Evolutionary conservation across 495 filamentous ascomycete species (phyloP), one percentile per base, ranked within the genome.

Genomic region (Penicillium turbatum): DNA sequence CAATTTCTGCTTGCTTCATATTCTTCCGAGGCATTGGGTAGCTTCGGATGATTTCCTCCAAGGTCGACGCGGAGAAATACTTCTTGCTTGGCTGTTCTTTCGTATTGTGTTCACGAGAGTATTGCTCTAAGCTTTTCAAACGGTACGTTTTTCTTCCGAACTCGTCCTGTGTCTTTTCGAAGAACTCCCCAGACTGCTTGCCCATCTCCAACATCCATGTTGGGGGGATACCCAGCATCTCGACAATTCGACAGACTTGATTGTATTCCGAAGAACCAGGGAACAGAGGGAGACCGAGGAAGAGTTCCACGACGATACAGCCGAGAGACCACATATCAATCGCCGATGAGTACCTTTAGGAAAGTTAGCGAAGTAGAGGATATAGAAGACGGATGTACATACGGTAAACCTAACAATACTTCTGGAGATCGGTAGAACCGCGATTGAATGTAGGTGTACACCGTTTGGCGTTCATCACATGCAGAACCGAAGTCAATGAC

Each of bases 251-350:
- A 10, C 90, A 88, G 15, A 99, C 91, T 66, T 99, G 95, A 65
- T 99, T 99, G 70, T 99, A 99, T 69, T 99, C 95, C 10, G 95
- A 99, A 6, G 93, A 97, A 3, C 95, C 95, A 4, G 95, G 93
- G 74, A 99, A 99, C 5, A 99, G 70, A 26, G 95, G 95, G 27
- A 99, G 74, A 34, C 95, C 95, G 3, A 99, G 77, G 76, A 99
- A 99, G 3, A 99, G 80, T 68, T 99, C 95, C 26, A 99, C 95
- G 17, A 99, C 95, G 53, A 99, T 99, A 69, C 95, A 99, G 26
- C 95, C 95, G 39, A 99, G 75, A 9, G 95, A 99, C 95, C 95
- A 99, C 95, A 99, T 97, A 64, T 99, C 95, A 64, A 99, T 99
- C 15, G 95, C 93, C 30, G 95, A 97, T 7, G 93, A 97, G 64